Percentiles rank a stretch among this genome's conserved stretches.
Evolutionary conservation across 2,329 filamentous ascomycete genomes (phyloP).

Genomic region (Xylaria sp.): DNA sequence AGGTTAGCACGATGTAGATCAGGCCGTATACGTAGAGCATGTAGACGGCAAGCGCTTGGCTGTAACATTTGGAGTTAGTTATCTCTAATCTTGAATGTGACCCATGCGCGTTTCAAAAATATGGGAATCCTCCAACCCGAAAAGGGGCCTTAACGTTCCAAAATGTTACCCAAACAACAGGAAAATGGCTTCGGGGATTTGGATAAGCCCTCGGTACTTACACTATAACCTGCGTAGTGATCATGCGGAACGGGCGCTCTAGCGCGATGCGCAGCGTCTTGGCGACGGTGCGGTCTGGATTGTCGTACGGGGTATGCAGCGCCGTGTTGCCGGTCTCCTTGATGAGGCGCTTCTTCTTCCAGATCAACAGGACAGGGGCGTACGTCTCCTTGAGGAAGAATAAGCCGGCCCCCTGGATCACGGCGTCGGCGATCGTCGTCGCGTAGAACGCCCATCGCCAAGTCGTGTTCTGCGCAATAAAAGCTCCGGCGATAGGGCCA

Average conservation of each 20-base stretch:
- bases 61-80: neutral
- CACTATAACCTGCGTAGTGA: conserved; percentile 64
- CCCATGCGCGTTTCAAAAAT: neutral
- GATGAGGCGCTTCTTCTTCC: conserved; percentile 67
- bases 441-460: conserved; percentile 82
- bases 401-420: conserved; percentile 68
- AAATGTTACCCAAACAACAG: neutral
- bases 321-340: conserved; percentile 65
- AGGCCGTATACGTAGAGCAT: conserved; percentile 66
- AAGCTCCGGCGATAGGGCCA: conserved; percentile 74
- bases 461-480: conserved; percentile 70
- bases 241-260: conserved; percentile 61
- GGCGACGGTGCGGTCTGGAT: conserved; percentile 48
- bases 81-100: neutral
- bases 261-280: conserved; percentile 55
- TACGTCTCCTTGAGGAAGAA: conserved; percentile 75
- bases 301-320: conserved; percentile 65
- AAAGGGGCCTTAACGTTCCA: too few species aligned
- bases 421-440: conserved; percentile 69
- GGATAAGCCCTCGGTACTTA: neutral
- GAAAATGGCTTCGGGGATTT: neutral
- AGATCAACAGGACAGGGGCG: conserved; percentile 68
- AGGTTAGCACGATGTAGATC: conserved; percentile 62
- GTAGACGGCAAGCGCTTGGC: conserved; percentile 60
- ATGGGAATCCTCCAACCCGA: too few species aligned